phyloP scores from a whole-genome alignment of 768 basidiomycete genomes.

The Naganishia onofrii region DNA sequence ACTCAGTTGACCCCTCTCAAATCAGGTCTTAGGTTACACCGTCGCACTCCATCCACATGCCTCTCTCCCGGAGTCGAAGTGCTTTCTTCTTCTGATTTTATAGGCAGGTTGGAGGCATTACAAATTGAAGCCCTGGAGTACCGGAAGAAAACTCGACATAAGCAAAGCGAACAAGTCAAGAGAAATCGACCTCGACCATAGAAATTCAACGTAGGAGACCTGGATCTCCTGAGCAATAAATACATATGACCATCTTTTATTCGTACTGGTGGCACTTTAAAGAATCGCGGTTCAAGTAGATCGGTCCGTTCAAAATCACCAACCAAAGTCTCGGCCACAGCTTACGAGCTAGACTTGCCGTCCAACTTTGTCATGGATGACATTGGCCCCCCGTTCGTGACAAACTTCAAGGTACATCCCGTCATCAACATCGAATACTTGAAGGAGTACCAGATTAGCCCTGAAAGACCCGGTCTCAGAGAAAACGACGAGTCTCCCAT shows the following conservation, averaged over 20 bases:
- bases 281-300: constrained; percentile 9
- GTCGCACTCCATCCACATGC: too few relatives aligned
- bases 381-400: too few relatives aligned
- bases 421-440: too few relatives aligned
- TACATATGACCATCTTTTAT: constrained; percentile 5
- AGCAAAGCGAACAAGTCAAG: background rate
- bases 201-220: background rate
- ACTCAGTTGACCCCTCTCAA: too few relatives aligned
- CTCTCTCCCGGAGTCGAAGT: background rate
- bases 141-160: background rate
- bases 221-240: constrained; percentile 21
- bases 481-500: background rate
- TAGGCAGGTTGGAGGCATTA: background rate
- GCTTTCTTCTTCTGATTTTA: background rate
- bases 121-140: background rate
- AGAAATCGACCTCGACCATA: background rate
- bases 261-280: background rate
- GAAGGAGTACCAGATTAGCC: background rate
- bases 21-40: too few relatives aligned
- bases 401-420: constrained; percentile 11
- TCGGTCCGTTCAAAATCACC: constrained; percentile 7
- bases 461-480: background rate
- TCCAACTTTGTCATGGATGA: too few relatives aligned
- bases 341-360: constrained; percentile 1
- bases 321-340: background rate